These are phyloP conservation scores for Chloropicon primus DNA, from an alignment of 139 green algal genomes.

Conservation along the genomic window DNA sequence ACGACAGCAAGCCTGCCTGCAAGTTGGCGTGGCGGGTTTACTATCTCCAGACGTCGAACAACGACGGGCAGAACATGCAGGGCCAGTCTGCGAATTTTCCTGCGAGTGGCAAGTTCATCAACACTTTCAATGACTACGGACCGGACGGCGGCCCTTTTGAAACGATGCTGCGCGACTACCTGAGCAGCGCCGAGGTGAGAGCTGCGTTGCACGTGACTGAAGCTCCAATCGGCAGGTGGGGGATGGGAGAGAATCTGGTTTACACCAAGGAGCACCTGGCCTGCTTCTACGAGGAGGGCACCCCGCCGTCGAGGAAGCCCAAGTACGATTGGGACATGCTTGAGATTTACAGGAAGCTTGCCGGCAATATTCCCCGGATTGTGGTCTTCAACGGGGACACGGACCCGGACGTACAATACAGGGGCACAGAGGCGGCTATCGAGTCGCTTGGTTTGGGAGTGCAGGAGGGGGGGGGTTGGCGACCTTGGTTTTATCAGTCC, in stretches of 20 bases:
- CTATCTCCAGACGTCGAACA: background rate
- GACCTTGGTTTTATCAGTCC: constrained; percentile 19
- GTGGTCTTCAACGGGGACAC: constrained; percentile 24
- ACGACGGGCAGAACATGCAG: background rate
- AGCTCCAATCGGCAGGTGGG: background rate
- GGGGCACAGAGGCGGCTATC: constrained; percentile 16
- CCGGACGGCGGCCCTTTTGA: background rate
- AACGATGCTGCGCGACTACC: background rate
- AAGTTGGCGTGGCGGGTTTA: background rate
- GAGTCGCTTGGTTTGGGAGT: constrained; percentile 1
- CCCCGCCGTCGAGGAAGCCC: background rate
- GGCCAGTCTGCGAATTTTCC: background rate
- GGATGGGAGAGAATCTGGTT: background rate
- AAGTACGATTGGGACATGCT: constrained; percentile 10
- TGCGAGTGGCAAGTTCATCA: background rate
- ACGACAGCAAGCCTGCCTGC: background rate
- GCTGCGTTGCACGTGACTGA: background rate
- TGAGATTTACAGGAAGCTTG: constrained; percentile 13
- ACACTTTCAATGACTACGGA: background rate
- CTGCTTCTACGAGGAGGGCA: background rate
- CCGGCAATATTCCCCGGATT: background rate
- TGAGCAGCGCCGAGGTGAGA: background rate
- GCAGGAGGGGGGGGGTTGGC: constrained; percentile 6
- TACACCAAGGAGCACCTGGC: background rate
- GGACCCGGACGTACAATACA: constrained; percentile 19